Evolutionary conservation across 352 stramenopile genomes (phyloP), one percentile per base, ranked within the genome.

Genomic region (Phytophthora sp.): DNA sequence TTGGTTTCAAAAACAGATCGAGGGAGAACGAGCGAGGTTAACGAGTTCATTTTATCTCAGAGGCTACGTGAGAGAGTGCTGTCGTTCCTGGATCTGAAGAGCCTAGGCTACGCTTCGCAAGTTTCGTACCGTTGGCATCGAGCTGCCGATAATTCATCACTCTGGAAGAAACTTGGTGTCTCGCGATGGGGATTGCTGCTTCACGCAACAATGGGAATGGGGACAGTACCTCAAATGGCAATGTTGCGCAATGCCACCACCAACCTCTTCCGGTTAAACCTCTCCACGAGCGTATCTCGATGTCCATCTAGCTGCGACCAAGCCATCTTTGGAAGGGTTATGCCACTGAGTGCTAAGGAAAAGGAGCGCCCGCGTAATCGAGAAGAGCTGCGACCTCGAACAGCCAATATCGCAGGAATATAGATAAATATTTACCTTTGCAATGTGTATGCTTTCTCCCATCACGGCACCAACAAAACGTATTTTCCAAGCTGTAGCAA

Each of bases 101-200:
- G 82, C 45, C 64, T 92, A 20, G 81, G 83, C 7, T 66, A 66
- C 15, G 71, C 75, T 23, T 89, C 82, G 2, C 83, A 90, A 64
- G 71, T 84, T 4, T 83, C 76, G 35, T 92, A 86, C 26, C 76
- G 81, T n/a, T 94, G 86, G 86, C 76, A 92, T 65, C 83, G 83
- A 51, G 83, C 86, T 30, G 71, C 82, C 4, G 86, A 92, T 41
- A 88, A 58, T 24, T 69, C 82, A 4, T 74, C 78, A 12, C 55
- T 94, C 18, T 94, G 85, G 85, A 74, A 71, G 38, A 73, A 69
- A 11, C 72, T 94, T 9, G 82, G 82, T 0, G 81, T 94, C 0
- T 94, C 85, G 3, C 79, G 80, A 0, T 94, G 85, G 85, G 79
- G 85, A 27, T 62, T 91, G 33, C 67, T 78, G 20, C 68, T 94